Conservation (phyloP, 108 stramenopile genomes). For the Skeletonema menzelii region DNA sequence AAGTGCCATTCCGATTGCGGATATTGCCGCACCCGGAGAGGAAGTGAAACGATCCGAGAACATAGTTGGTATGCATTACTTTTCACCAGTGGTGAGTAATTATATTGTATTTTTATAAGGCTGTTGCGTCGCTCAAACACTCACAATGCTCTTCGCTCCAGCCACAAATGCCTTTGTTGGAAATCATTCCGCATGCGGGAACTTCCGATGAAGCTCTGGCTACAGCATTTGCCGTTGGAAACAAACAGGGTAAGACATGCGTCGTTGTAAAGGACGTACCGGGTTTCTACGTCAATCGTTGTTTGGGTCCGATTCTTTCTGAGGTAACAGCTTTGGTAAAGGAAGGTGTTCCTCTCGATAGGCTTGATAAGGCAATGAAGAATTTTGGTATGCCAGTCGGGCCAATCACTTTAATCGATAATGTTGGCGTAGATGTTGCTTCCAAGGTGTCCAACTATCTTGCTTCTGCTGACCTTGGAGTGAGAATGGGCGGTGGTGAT, state of each 20-base stretch:
- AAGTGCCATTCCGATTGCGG: slow-evolving; percentile 96
- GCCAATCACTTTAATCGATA: slow-evolving; percentile 83
- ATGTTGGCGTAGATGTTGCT: slow-evolving; percentile 94
- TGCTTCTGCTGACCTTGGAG: slow-evolving; percentile 92
- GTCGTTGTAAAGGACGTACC: slow-evolving; percentile 99
- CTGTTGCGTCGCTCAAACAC: no score
- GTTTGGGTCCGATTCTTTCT: slow-evolving; percentile 96
- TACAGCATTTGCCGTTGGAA: slow-evolving; percentile 95
- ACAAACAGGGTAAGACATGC: slow-evolving; percentile 98
- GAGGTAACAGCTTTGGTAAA: slow-evolving; percentile 83
- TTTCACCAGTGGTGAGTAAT: slow-evolving; percentile 82
- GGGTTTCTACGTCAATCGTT: slow-evolving; percentile 99
- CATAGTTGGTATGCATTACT: slow-evolving; percentile 99
- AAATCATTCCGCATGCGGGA: slow-evolving; percentile 96
- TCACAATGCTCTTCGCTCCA: no score
- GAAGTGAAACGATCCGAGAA: slow-evolving; percentile 91
- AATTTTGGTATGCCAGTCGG: slow-evolving; percentile 95
- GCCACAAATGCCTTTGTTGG: slow-evolving; percentile 88
- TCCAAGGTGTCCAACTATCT: slow-evolving; percentile 93
- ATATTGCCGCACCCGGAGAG: slow-evolving; percentile 82
- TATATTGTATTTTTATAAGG: no score
- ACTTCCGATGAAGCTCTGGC: slow-evolving; percentile 83
- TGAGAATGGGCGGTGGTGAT: slow-evolving; percentile 95
- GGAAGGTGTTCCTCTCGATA: slow-evolving; percentile 86
- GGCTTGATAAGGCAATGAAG: slow-evolving; percentile 91